Evolutionary conservation across 345 rosid species (phyloP).

Genomic region (Eucalyptus curtisii): DNA sequence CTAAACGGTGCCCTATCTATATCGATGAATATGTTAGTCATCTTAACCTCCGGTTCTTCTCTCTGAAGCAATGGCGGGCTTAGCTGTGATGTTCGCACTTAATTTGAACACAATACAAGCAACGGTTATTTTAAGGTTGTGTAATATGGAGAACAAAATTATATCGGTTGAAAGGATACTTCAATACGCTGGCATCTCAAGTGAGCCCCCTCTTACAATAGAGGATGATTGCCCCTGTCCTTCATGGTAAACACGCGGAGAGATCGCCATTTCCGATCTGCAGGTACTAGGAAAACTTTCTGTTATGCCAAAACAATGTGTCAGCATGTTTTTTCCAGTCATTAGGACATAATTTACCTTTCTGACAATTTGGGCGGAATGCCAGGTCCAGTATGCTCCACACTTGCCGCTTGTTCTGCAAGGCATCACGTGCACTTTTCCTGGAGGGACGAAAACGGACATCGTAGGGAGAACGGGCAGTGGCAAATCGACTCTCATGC

Average conservation of each 20-base stretch:
- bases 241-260: conserved; percentile 67
- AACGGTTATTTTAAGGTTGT: not conserved
- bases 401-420: conserved; percentile 79
- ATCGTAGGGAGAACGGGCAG: conserved; percentile 93
- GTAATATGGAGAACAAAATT: conserved; percentile 5
- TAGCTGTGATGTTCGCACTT: conserved; percentile 1
- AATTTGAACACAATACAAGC: conserved; percentile 1
- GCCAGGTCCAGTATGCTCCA: conserved; percentile 72
- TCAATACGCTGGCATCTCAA: conserved; percentile 55
- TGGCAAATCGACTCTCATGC: conserved; percentile 90
- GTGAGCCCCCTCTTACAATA: conserved; percentile 70
- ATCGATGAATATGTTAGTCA: conserved; percentile 16
- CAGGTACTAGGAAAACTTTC: conserved; percentile 26
- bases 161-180: conserved; percentile 7
- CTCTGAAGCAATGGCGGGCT: conserved; percentile 2
- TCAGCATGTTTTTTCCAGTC: not conserved
- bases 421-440: conserved; percentile 72
- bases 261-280: conserved; percentile 39
- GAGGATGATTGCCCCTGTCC: conserved; percentile 36
- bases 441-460: conserved; percentile 74
- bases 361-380: not conserved
- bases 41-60: conserved; percentile 33
- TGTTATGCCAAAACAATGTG: not conserved
- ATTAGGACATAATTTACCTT: not conserved
- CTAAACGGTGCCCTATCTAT: not conserved